These are phyloP conservation scores for Phytophthora melonis DNA, from an alignment of 352 stramenopile genomes.

Conservation along the genomic window DNA sequence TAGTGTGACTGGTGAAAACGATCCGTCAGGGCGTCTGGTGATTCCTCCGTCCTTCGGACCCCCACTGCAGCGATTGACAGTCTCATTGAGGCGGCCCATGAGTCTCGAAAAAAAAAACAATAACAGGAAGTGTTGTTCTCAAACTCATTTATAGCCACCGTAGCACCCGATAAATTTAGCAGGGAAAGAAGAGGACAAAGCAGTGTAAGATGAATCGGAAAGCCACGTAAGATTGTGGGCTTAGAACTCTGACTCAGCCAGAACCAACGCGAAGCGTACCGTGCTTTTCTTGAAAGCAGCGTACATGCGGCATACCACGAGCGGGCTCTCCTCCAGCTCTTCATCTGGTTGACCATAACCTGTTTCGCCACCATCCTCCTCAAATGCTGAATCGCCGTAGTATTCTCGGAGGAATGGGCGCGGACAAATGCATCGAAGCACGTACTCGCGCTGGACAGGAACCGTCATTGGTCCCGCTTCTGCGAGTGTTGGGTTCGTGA, in stretches of 20 bases:
- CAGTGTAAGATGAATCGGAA: not conserved
- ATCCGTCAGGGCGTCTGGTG: not conserved
- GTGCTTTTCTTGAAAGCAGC: constrained; percentile 79
- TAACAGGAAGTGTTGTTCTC: not conserved
- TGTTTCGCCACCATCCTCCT: constrained; percentile 32
- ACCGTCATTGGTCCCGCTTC: constrained; percentile 31
- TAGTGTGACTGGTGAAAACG: constrained; percentile 10
- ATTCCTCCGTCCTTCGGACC: not conserved
- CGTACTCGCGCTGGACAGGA: constrained; percentile 75
- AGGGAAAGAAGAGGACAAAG: not conserved
- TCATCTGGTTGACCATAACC: constrained; percentile 23
- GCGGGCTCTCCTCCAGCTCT: constrained; percentile 60
- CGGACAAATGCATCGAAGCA: constrained; percentile 77
- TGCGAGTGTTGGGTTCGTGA: constrained; percentile 52
- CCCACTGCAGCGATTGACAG: not conserved
- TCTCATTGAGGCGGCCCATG: not conserved
- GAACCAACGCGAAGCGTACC: constrained; percentile 74
- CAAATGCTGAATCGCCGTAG: constrained; percentile 24
- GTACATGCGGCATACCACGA: constrained; percentile 87
- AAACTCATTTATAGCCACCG: not conserved
- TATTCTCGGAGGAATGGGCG: constrained; percentile 73
- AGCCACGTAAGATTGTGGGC: not conserved
- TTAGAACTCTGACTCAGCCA: constrained; percentile 84
- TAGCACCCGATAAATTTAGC: not conserved
- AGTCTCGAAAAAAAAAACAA: not conserved